phyloP scores from a whole-genome alignment of 2,329 filamentous ascomycete species.

The Cladosporium sphaerospermum region DNA sequence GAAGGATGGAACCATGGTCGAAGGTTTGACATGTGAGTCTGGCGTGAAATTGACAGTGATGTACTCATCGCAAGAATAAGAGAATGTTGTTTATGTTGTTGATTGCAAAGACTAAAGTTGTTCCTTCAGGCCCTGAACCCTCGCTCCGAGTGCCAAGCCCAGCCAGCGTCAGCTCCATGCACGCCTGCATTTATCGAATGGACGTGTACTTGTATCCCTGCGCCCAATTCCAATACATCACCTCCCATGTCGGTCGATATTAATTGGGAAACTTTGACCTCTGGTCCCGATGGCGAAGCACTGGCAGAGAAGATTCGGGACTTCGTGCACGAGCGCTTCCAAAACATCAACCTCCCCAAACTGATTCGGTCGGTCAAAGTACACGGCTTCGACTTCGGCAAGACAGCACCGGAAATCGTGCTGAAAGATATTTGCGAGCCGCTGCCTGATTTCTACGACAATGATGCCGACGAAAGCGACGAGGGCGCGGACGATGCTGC shows the following conservation, averaged over 20 bases:
- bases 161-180: no score
- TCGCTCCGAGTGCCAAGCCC: no score
- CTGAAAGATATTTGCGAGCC: constrained; percentile 97
- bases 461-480: constrained; percentile 52
- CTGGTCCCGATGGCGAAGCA: constrained; percentile 76
- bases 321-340: constrained; percentile 95
- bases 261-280: constrained; percentile 89
- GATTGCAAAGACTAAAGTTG: no score
- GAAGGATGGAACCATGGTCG: no score
- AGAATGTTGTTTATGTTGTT: no score
- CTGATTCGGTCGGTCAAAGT: constrained; percentile 97
- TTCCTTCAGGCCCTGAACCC: no score
- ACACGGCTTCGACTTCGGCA: constrained; percentile 88
- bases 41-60: no score
- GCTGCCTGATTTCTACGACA: constrained; percentile 92
- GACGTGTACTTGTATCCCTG: no score
- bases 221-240: no score
- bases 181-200: no score
- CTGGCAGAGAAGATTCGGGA: constrained; percentile 81
- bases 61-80: no score
- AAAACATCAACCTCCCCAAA: constrained; percentile 80
- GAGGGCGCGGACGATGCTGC: not conserved
- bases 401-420: constrained; percentile 73
- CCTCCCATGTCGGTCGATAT: constrained; percentile 86
- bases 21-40: no score